phyloP scores from a whole-genome alignment of 2,329 filamentous ascomycete species.

The Colletotrichum sp. region DNA sequence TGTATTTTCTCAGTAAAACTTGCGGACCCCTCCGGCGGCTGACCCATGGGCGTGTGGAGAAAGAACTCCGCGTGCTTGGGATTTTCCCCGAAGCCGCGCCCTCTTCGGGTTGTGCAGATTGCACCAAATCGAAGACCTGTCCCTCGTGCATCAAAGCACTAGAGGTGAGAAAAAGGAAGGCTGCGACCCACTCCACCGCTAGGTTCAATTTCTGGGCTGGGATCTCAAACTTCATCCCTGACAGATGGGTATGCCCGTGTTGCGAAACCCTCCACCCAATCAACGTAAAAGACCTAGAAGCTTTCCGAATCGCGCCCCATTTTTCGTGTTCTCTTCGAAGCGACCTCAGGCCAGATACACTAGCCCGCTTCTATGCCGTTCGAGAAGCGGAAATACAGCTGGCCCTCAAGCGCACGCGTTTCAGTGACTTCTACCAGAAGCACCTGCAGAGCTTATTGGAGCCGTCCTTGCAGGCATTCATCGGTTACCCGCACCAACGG shows the following conservation, averaged over 20 bases:
- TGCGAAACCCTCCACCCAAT: background rate
- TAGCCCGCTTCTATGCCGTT: background rate
- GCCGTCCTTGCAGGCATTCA: background rate
- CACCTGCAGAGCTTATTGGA: background rate
- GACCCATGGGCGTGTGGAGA: background rate
- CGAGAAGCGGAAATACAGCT: background rate
- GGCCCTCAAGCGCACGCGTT: background rate
- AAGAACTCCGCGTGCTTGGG: background rate
- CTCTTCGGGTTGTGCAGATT: background rate
- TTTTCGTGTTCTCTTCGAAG: fast-evolving
- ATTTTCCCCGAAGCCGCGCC: background rate
- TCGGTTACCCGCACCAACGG: background rate
- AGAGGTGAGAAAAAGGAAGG: background rate
- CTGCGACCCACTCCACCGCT: background rate
- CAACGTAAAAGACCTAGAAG: background rate
- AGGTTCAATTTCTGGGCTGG: background rate
- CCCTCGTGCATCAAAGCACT: background rate
- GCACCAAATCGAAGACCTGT: background rate
- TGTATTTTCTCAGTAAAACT: background rate
- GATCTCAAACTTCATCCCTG: background rate
- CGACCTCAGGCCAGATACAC: background rate
- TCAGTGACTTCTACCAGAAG: background rate
- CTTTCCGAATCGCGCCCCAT: background rate
- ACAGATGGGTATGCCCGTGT: background rate
- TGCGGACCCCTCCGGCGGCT: background rate